A percentile compares a stretch with the other conserved stretches of the same genome.
These are phyloP conservation scores for Penicillium angulare DNA, from an alignment of 495 filamentous ascomycete species.

Conservation along the genomic window DNA sequence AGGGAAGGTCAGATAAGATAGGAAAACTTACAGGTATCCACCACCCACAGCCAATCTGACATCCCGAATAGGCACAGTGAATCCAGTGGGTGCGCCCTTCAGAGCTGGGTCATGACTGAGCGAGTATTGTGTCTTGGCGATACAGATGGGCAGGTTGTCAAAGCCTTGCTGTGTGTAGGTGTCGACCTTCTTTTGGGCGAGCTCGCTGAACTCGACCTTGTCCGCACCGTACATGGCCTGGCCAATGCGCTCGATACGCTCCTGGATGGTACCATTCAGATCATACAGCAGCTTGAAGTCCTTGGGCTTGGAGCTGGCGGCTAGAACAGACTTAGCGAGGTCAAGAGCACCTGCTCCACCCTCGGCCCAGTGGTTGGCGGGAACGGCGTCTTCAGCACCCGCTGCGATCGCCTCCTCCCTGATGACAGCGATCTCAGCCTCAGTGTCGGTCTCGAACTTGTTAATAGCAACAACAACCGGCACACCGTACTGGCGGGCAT, in stretches of 20 bases:
- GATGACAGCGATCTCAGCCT: slow-evolving; percentile 85
- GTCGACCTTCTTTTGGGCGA: slow-evolving; percentile 93
- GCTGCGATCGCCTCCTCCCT: slow-evolving; percentile 88
- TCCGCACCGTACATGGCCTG: slow-evolving; percentile 91
- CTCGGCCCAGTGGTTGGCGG: slow-evolving; percentile 96
- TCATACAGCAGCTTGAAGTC: slow-evolving; percentile 87
- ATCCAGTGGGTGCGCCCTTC: slow-evolving; percentile 95
- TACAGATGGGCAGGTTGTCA: slow-evolving; percentile 87
- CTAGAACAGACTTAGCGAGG: slow-evolving; percentile 82
- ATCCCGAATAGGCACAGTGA: slow-evolving; percentile 92
- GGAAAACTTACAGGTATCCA: slow-evolving; percentile 72
- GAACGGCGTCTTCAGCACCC: slow-evolving; percentile 89
- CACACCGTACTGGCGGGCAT: slow-evolving; percentile 83
- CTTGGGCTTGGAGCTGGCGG: slow-evolving; percentile 79
- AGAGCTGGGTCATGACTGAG: slow-evolving; percentile 90
- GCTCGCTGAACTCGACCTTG: slow-evolving; percentile 88
- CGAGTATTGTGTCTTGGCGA: slow-evolving; percentile 98
- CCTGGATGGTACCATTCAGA: slow-evolving; percentile 75
- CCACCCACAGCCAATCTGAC: slow-evolving; percentile 91
- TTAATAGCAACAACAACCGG: slow-evolving; percentile 98
- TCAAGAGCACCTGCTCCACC: slow-evolving; percentile 90
- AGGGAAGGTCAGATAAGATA: neutral
- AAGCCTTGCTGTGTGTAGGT: slow-evolving; percentile 92
- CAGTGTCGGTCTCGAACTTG: slow-evolving; percentile 89
- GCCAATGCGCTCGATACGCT: slow-evolving; percentile 89